Evolutionary conservation across 225 moss, liverwort and hornwort genomes (phyloP).

Genomic region (Polytrichum formosum): DNA sequence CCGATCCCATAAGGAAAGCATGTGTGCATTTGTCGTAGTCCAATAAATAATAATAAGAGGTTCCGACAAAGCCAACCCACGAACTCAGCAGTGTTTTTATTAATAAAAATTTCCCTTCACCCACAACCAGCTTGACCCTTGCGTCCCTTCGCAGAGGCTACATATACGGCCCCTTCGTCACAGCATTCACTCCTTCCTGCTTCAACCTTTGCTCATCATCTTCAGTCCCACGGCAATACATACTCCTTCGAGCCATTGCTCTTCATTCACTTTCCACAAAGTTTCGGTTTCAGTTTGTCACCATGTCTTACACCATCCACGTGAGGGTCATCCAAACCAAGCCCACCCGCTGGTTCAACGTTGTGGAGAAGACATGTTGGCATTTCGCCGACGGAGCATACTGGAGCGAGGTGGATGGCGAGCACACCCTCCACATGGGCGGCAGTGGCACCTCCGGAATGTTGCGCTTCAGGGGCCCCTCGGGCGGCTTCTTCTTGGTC

Average conservation of each 20-base stretch:
- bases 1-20: no score
- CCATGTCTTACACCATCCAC: conserved; percentile 17
- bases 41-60: no score
- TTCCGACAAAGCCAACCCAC: no score
- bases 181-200: no score
- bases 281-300: background rate
- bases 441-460: conserved; percentile 19
- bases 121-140: no score
- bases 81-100: no score
- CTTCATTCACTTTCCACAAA: background rate
- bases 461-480: conserved; percentile 10
- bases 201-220: no score
- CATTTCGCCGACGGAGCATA: background rate
- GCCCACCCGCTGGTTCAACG: conserved; percentile 3
- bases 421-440: conserved; percentile 15
- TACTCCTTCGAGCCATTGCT: background rate
- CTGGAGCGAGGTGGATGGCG: conserved; percentile 13
- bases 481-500: conserved; percentile 12
- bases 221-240: background rate
- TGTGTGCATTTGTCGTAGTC: no score
- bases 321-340: conserved; percentile 13
- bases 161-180: no score
- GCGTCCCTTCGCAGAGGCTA: no score
- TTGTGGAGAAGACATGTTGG: conserved; percentile 14
- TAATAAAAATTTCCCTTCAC: no score